Conservation (phyloP, 371 early-diverging fungal species). For the Mucor piriformis region DNA sequence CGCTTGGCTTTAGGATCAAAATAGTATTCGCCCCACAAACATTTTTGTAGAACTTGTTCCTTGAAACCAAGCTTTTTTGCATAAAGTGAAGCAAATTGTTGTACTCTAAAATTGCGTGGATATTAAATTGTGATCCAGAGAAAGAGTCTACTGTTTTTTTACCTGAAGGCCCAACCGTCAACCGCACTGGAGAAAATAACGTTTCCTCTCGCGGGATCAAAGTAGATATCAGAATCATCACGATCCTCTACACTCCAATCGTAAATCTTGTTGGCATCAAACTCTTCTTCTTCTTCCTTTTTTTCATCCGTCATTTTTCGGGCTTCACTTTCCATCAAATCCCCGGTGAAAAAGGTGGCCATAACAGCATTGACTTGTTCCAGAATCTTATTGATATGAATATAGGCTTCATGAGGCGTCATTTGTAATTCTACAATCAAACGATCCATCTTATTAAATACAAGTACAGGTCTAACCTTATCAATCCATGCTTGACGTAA, state of each 20-base stretch:
- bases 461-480: conserved; percentile 89
- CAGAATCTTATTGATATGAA: conserved; percentile 87
- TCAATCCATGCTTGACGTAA: conserved; percentile 93
- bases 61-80: conserved; percentile 89
- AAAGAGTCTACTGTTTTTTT: too few species aligned
- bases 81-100: conserved; percentile 92
- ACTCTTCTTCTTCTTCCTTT: conserved; percentile 44
- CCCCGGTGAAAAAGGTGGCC: conserved; percentile 91
- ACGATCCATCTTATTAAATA: conserved; percentile 99
- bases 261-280: conserved; percentile 44
- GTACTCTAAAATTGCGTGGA: conserved; percentile 65
- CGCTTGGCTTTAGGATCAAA: conserved; percentile 93
- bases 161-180: conserved; percentile 98
- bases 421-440: conserved; percentile 91
- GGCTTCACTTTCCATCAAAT: conserved; percentile 87
- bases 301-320: conserved; percentile 62
- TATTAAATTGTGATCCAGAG: too few species aligned
- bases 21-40: conserved; percentile 97
- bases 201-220: conserved; percentile 93
- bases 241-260: conserved; percentile 88
- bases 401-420: conserved; percentile 90
- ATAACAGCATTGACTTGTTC: conserved; percentile 96
- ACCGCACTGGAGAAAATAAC: conserved; percentile 95
- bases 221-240: conserved; percentile 93
- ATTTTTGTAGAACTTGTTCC: conserved; percentile 69